Evolutionary conservation across 495 filamentous ascomycete species (phyloP), one percentile per base, ranked within the genome.

Genomic region (Penicillium chermesinum): DNA sequence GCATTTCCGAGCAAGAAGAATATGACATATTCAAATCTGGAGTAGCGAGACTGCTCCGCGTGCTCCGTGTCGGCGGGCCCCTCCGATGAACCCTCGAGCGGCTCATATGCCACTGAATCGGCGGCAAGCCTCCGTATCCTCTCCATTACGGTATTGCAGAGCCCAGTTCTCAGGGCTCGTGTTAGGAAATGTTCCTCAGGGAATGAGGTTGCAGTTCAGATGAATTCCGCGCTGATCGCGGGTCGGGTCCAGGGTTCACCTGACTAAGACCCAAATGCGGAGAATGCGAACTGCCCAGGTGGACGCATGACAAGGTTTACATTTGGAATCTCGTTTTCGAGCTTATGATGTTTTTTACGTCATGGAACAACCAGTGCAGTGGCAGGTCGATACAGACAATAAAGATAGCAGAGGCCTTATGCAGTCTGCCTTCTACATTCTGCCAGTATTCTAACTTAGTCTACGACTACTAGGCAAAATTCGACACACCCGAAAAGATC

Each of bases 1-100:
- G 90, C 85, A 14, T 94, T 73, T 38, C 93, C 93, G 16, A 96
- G 75, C n/a, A 95, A 66, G 46, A 85, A 67, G 64, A 96, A 99
- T 44, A 96, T 78, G 41, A 63, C 69, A 71, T 99, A 99, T 60
- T 91, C 85, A 37, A 88, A 62, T 77, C 81, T 84, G 41, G 85
- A 88, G 66, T 88, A 87, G n/a, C 71, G 72, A 48, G 58, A 16
- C 17, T 9, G 37, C 27, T 44, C 33, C n/a, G 50, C 17, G 36
- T 59, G 35, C 46, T 25, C 35, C 22, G 39, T 19, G 35, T 56
- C 54, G 38, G 59, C 59, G 44, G 53, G 62, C 21, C 67, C 72
- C 39, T 64, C 68, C 19, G 52, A 57, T 5, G 63, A 59, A 16
- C 72, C 71, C n/a, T 70, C 72, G 32, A 85, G 63, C 37, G 76